These are phyloP conservation scores for Trametes sp. DNA, from an alignment of 1,284 basidiomycete genomes.

Conservation along the genomic window DNA sequence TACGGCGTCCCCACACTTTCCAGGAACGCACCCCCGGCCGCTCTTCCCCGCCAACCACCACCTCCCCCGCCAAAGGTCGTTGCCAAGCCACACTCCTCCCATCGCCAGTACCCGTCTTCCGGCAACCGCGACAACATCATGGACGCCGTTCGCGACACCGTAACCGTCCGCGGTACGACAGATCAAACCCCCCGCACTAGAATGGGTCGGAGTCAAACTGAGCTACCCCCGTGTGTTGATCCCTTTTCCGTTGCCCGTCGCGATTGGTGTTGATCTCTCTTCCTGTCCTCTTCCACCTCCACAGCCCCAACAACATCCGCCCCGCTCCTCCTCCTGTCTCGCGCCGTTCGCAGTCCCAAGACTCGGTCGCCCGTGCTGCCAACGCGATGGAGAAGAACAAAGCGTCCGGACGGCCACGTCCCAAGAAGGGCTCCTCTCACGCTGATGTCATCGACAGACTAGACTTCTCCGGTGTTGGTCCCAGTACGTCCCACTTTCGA, in stretches of 20 bases:
- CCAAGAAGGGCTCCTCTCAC: slow-evolving; percentile 74
- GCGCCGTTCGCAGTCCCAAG: slow-evolving; percentile 75
- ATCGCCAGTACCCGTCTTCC: slow-evolving; percentile 29
- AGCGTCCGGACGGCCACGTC: slow-evolving; percentile 43
- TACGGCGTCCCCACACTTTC: slow-evolving; percentile 44
- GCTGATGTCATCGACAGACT: slow-evolving; percentile 73
- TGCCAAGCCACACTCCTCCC: slow-evolving; percentile 40
- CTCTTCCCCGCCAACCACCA: slow-evolving; percentile 44
- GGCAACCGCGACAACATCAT: slow-evolving; percentile 52
- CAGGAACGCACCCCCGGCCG: slow-evolving; percentile 38
- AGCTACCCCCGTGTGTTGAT: slow-evolving; percentile 47
- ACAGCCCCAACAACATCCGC: slow-evolving; percentile 36
- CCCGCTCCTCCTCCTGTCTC: slow-evolving; percentile 48
- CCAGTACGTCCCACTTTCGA: slow-evolving; percentile 60
- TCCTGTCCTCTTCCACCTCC: slow-evolving; percentile 17
- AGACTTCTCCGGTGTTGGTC: slow-evolving; percentile 73
- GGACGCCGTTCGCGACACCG: slow-evolving; percentile 72
- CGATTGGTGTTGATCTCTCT: slow-evolving; percentile 34
- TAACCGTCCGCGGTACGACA: slow-evolving; percentile 48
- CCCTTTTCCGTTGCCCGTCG: slow-evolving; percentile 14
- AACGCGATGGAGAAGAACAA: slow-evolving; percentile 62
- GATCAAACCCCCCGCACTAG: slow-evolving; percentile 51
- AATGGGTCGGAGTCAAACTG: slow-evolving; percentile 56
- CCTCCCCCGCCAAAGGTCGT: slow-evolving; percentile 50
- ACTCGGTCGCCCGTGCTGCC: slow-evolving; percentile 55